These are phyloP conservation scores for Farysia itapuensis DNA, from an alignment of 1,284 basidiomycete genomes.

Conservation along the genomic window DNA sequence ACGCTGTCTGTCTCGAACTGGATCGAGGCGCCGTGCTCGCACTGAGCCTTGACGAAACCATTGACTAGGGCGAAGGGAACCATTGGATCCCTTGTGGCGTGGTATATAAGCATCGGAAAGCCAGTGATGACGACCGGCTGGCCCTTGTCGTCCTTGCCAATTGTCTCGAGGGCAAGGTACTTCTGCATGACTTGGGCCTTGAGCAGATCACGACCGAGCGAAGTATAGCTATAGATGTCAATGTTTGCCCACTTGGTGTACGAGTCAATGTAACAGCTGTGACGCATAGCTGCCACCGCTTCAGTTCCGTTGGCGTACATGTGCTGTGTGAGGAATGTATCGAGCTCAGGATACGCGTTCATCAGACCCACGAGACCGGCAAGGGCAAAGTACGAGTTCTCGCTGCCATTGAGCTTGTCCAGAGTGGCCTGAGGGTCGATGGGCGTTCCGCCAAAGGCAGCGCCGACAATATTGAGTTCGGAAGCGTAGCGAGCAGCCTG, in stretches of 20 bases:
- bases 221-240: neutral
- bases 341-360: conserved; percentile 27
- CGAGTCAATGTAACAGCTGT: neutral
- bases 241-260: neutral
- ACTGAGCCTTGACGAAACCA: neutral
- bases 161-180: neutral
- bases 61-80: neutral
- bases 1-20: no score
- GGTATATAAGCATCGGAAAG: neutral
- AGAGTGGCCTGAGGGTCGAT: conserved; percentile 31
- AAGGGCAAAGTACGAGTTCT: conserved; percentile 41
- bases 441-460: conserved; percentile 49
- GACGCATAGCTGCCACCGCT: neutral
- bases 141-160: neutral
- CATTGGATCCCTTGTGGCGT: neutral
- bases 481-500: conserved; percentile 33
- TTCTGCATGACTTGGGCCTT: neutral
- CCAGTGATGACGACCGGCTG: neutral
- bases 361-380: conserved; percentile 38
- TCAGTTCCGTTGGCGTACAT: conserved; percentile 5
- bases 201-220: neutral
- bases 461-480: conserved; percentile 47
- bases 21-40: neutral
- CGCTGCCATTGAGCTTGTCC: conserved; percentile 22
- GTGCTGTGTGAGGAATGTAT: conserved; percentile 6